Conservation (phyloP, 345 rosid genomes). For the Camelina laxa region DNA sequence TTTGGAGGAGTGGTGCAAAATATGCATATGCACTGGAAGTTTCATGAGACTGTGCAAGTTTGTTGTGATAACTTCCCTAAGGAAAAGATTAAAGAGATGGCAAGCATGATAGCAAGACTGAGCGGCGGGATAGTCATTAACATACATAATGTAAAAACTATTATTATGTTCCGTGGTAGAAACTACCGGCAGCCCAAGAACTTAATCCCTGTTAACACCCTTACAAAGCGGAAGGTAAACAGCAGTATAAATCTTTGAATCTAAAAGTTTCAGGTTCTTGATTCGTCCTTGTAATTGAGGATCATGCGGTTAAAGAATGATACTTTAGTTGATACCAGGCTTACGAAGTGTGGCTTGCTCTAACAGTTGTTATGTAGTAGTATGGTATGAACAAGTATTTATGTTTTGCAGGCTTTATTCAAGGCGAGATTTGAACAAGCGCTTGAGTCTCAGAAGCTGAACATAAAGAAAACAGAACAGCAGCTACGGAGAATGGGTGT, state of each 20-base stretch:
- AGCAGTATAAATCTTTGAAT: not conserved
- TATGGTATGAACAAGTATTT: constrained; percentile 27
- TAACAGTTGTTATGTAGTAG: not conserved
- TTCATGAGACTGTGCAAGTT: constrained; percentile 98
- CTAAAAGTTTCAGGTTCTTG: constrained; percentile 3
- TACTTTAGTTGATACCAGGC: constrained; percentile 20
- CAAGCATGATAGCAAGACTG: constrained; percentile 82
- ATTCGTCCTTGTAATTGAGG: constrained; percentile 2
- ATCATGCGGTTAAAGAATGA: not conserved
- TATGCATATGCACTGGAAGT: constrained; percentile 99
- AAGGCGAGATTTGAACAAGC: constrained; percentile 99
- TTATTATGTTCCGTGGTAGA: constrained; percentile 97
- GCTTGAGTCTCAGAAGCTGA: constrained; percentile 97
- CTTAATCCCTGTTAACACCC: constrained; percentile 92
- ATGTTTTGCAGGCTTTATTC: constrained; percentile 77
- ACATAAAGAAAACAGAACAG: constrained; percentile 92
- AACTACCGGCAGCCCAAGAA: constrained; percentile 95
- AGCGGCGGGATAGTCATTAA: constrained; percentile 93
- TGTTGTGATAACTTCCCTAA: constrained; percentile 93
- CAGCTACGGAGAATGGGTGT: constrained; percentile 82
- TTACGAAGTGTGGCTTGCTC: not conserved
- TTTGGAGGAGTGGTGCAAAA: constrained; percentile 98
- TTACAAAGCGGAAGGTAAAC: constrained; percentile 89
- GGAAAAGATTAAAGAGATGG: constrained; percentile 96
- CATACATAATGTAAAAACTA: constrained; percentile 85